These are phyloP conservation scores for Manihot esculenta DNA, from an alignment of 441 rosid genomes.

Conservation along the genomic window DNA sequence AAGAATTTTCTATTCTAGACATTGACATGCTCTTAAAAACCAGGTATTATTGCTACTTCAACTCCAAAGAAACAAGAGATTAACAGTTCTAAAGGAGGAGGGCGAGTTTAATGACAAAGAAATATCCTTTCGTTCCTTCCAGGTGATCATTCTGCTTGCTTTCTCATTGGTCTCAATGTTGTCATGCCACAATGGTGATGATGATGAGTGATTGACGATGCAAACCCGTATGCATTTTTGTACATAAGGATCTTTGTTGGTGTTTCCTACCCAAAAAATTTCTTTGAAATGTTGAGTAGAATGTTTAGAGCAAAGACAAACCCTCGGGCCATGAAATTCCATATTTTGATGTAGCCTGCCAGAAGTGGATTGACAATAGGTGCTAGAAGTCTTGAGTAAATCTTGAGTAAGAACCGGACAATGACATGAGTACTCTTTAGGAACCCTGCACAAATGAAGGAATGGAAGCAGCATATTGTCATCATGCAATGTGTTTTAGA, in stretches of 20 bases:
- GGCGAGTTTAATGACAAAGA: slow-evolving; percentile 24
- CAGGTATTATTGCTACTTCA: no score
- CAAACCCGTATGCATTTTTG: not conserved
- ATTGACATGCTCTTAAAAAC: no score
- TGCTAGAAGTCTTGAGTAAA: slow-evolving; percentile 43
- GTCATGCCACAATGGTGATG: slow-evolving; percentile 42
- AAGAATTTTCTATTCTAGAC: slow-evolving; percentile 1
- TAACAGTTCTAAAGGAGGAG: slow-evolving; percentile 19
- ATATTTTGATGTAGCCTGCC: slow-evolving; percentile 46
- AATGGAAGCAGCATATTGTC: not conserved
- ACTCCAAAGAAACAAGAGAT: slow-evolving; percentile 39
- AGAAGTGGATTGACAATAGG: slow-evolving; percentile 54
- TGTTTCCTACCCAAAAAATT: slow-evolving; percentile 36
- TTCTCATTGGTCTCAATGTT: slow-evolving; percentile 48
- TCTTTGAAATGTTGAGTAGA: slow-evolving; percentile 36
- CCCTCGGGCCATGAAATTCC: slow-evolving; percentile 38
- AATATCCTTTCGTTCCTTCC: slow-evolving; percentile 56
- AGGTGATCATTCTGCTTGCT: slow-evolving; percentile 57
- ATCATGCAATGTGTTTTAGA: slow-evolving; percentile 10
- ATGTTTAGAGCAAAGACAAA: slow-evolving; percentile 36
- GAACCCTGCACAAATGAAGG: slow-evolving; percentile 50
- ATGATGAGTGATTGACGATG: slow-evolving; percentile 33
- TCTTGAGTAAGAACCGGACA: slow-evolving; percentile 33
- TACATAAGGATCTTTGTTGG: slow-evolving; percentile 2
- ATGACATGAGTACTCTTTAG: slow-evolving; percentile 55